Percentiles rank a stretch among this genome's conserved stretches.
Conservation (phyloP, 768 basidiomycete genomes). For the Cystobasidium ongulense region DNA sequence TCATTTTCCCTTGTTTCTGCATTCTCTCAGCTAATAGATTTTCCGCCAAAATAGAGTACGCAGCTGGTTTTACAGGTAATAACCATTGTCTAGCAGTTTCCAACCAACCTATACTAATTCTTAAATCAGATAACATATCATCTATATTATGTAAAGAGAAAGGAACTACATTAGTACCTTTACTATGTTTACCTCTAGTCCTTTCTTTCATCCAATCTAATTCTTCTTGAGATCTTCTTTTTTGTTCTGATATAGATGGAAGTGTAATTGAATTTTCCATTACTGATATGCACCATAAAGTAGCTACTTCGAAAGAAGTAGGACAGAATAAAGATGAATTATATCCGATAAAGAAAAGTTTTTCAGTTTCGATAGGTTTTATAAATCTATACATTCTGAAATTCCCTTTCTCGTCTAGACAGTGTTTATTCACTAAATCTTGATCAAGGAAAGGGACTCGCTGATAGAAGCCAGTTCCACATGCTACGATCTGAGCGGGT, state of each 20-base stretch:
- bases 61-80: constrained; percentile 22
- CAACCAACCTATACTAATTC: constrained; percentile 10
- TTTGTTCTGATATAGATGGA: constrained; percentile 10
- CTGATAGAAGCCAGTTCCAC: constrained; percentile 27
- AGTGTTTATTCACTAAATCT: not conserved
- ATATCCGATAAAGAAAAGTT: constrained; percentile 29
- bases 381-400: constrained; percentile 22
- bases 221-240: not conserved
- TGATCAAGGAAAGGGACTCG: constrained; percentile 23
- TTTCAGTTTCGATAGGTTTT: constrained; percentile 11
- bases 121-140: constrained; percentile 28
- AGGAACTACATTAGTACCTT: constrained; percentile 26
- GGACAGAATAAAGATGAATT: constrained; percentile 17
- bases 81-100: constrained; percentile 22
- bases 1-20: not conserved
- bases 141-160: constrained; percentile 32
- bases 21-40: constrained; percentile 1
- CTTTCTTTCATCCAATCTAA: constrained; percentile 25
- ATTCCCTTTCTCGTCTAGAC: constrained; percentile 3
- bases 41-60: not conserved
- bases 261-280: constrained; percentile 12
- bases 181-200: constrained; percentile 23
- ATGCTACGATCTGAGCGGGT: constrained; percentile 17
- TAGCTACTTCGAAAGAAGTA: constrained; percentile 18
- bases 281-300: constrained; percentile 17